These are phyloP conservation scores for Prunus persica DNA, from an alignment of 306 rosid genomes.

Conservation along the genomic window DNA sequence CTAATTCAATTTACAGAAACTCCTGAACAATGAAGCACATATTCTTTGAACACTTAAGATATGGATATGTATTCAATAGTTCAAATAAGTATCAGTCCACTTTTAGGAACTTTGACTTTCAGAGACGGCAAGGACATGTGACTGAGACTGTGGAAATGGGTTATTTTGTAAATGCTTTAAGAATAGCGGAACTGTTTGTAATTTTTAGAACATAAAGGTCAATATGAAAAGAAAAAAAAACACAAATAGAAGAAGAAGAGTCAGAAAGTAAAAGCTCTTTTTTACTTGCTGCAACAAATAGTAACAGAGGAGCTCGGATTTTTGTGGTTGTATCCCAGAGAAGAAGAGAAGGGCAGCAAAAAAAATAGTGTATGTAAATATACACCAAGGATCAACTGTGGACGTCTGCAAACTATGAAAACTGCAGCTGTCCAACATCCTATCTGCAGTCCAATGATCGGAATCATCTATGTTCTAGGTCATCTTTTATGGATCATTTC, in stretches of 20 bases:
- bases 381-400: not conserved
- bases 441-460: not conserved
- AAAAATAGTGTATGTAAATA: too few relatives aligned
- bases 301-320: not conserved
- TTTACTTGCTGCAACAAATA: not conserved
- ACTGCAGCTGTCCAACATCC: not conserved
- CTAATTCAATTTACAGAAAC: not conserved
- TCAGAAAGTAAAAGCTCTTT: not conserved
- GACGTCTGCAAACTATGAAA: too few relatives aligned
- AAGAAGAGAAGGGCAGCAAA: not conserved
- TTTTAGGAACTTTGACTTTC: not conserved
- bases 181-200: not conserved
- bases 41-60: not conserved
- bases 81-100: not conserved
- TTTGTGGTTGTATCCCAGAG: not conserved
- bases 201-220: not conserved
- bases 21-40: not conserved
- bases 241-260: not conserved
- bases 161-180: too few relatives aligned
- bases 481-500: not conserved
- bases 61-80: not conserved
- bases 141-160: too few relatives aligned
- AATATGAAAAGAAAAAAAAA: too few relatives aligned
- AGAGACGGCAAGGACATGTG: not conserved
- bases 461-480: not conserved